These are phyloP conservation scores for Cucurbita argyrosperma DNA, from an alignment of 306 rosid genomes.

Conservation along the genomic window DNA sequence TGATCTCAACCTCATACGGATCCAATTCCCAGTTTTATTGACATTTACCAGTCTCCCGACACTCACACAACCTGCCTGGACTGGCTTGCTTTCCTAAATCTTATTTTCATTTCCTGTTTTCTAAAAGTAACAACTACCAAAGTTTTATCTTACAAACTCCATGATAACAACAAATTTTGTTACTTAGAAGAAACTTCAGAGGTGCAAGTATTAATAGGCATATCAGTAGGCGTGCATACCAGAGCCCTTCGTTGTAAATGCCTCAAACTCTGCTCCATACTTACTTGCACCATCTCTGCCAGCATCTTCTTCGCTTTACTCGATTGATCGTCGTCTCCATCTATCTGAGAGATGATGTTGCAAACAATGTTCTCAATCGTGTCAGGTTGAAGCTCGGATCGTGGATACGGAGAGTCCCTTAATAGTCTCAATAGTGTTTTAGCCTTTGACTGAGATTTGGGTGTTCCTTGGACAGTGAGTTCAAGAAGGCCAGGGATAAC, in stretches of 20 bases:
- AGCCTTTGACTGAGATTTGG: slow-evolving; percentile 75
- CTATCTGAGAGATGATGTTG: slow-evolving; percentile 83
- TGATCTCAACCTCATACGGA: slow-evolving; percentile 15
- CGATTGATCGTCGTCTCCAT: slow-evolving; percentile 78
- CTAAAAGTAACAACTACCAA: slow-evolving; percentile 12
- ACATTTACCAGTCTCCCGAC: slow-evolving; percentile 83
- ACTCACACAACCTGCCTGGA: slow-evolving; percentile 67
- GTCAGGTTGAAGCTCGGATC: slow-evolving; percentile 71
- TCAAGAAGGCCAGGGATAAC: slow-evolving; percentile 96
- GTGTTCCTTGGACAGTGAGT: slow-evolving; percentile 93
- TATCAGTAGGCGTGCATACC: slow-evolving; percentile 77
- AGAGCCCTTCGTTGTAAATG: slow-evolving; percentile 92
- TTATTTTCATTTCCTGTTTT: slow-evolving; percentile 3
- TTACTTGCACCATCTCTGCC: slow-evolving; percentile 97
- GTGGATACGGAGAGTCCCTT: slow-evolving; percentile 74
- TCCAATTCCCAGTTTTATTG: slow-evolving; percentile 37
- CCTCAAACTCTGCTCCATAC: slow-evolving; percentile 94
- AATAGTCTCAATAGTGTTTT: slow-evolving; percentile 50
- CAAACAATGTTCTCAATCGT: slow-evolving; percentile 86
- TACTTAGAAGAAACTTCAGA: slow-evolving; percentile 78
- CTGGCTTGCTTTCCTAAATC: slow-evolving; percentile 44
- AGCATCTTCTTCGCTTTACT: slow-evolving; percentile 90
- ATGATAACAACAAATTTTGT: slow-evolving; percentile 10
- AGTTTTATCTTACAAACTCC: slow-evolving; percentile 31
- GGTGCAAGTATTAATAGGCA: slow-evolving; percentile 47